Evolutionary conservation across 208 protist species (phyloP).

Genomic region (Trypanosoma avium): DNA sequence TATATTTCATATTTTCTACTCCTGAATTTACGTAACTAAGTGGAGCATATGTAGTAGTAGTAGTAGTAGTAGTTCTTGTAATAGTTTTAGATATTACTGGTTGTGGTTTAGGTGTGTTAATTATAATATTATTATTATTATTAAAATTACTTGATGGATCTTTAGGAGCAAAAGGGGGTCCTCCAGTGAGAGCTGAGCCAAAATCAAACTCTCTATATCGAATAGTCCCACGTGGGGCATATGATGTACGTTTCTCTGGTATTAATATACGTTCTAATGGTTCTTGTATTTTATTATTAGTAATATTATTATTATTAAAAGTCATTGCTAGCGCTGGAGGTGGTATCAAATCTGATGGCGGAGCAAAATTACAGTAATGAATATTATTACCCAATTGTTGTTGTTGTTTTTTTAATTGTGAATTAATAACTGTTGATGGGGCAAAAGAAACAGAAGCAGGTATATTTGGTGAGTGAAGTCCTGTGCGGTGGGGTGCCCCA

Average conservation of each 20-base stretch:
- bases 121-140: not conserved
- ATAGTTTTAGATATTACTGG: too few species aligned
- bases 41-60: too few species aligned
- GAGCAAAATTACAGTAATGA: conserved; percentile 18
- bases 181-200: not conserved
- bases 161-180: not conserved
- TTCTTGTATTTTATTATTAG: too few species aligned
- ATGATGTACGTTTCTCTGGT: not conserved
- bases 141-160: not conserved
- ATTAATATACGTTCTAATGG: not conserved
- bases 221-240: conserved; percentile 11
- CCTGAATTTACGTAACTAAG: too few species aligned
- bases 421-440: too few species aligned
- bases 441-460: not conserved
- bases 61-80: too few species aligned
- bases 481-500: not conserved
- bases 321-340: too few species aligned
- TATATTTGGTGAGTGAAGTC: not conserved
- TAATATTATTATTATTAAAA: too few species aligned
- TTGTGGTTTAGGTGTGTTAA: not conserved
- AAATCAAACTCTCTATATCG: conserved; percentile 24
- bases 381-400: not conserved
- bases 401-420: not conserved
- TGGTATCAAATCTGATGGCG: not conserved
- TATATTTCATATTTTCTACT: too few species aligned